These are phyloP conservation scores for Kalanchoe fedtschenkoi DNA, from an alignment of 164 flowering plant genomes.

Conservation along the genomic window DNA sequence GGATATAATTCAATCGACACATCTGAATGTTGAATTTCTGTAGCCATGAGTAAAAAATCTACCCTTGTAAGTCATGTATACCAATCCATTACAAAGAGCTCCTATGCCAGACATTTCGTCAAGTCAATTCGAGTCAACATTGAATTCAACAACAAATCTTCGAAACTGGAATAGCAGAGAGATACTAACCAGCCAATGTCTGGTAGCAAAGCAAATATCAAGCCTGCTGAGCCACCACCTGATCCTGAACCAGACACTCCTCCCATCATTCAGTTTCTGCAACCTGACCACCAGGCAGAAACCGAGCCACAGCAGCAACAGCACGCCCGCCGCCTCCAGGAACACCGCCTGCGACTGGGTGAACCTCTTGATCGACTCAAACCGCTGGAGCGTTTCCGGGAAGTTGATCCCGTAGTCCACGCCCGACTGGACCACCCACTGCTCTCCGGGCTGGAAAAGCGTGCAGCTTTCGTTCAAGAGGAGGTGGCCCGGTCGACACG, in stretches of 20 bases:
- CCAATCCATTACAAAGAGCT: too few relatives aligned
- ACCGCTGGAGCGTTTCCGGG: constrained; percentile 46
- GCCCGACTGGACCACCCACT: constrained; percentile 30
- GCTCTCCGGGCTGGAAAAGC: constrained; percentile 16
- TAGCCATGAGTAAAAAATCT: too few relatives aligned
- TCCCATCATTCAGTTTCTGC: constrained; percentile 49
- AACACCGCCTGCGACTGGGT: constrained; percentile 62
- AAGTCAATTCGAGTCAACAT: neutral
- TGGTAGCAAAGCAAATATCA: constrained; percentile 71
- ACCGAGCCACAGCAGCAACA: constrained; percentile 53
- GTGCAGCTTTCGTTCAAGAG: constrained; percentile 28
- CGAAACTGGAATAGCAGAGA: too few relatives aligned
- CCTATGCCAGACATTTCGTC: neutral
- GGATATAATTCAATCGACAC: too few relatives aligned
- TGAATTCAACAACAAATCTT: neutral
- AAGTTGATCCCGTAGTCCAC: constrained; percentile 36
- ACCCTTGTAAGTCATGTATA: too few relatives aligned
- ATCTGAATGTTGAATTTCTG: too few relatives aligned
- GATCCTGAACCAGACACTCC: constrained; percentile 44
- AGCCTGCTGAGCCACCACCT: constrained; percentile 87
- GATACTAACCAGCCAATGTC: constrained; percentile 80
- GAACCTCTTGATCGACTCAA: constrained; percentile 61
- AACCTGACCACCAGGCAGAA: constrained; percentile 51
- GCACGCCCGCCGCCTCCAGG: constrained; percentile 48
- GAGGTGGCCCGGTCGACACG: constrained; percentile 58